phyloP scores from a whole-genome alignment of 2,329 filamentous ascomycete species.

The Sarocladium brachiariae region DNA sequence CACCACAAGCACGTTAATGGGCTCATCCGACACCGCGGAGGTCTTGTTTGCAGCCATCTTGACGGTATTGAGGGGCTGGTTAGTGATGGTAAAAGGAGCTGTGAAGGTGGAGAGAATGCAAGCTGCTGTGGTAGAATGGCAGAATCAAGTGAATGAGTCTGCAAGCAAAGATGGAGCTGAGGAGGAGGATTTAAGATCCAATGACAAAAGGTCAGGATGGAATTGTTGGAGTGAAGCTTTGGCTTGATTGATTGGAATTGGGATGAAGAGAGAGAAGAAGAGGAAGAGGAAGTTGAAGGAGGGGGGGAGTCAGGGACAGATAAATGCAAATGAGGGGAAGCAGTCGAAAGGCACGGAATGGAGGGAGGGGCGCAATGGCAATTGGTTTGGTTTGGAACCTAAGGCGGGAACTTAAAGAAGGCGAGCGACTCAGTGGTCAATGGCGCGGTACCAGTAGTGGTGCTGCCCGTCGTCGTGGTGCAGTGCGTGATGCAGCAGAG shows the following conservation, averaged over 20 bases:
- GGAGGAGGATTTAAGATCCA: background rate
- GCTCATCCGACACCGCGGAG: constrained; percentile 52
- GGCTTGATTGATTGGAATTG: constrained; percentile 13
- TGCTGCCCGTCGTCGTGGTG: background rate
- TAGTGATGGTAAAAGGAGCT: constrained; percentile 14
- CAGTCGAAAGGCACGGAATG: constrained; percentile 6
- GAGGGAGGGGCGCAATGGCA: constrained; percentile 1
- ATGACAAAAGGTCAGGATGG: constrained; percentile 3
- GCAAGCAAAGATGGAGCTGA: background rate
- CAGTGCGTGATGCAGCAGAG: background rate
- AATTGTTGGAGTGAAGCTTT: constrained; percentile 8
- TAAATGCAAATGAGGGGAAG: constrained; percentile 12
- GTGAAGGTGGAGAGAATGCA: constrained; percentile 13
- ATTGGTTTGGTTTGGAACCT: constrained; percentile 8
- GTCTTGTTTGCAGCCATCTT: constrained; percentile 53
- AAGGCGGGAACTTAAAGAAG: constrained; percentile 1
- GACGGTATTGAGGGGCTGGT: constrained; percentile 25
- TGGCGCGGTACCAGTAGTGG: background rate
- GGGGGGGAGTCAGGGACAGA: constrained; percentile 12
- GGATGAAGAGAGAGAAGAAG: constrained; percentile 15
- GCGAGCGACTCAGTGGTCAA: background rate
- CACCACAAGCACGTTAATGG: constrained; percentile 53
- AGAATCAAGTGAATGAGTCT: constrained; percentile 10
- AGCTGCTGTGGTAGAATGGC: constrained; percentile 8
- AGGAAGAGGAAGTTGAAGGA: constrained; percentile 15